Evolutionary conservation across 805 yeast genomes (phyloP).

Genomic region (Priceomyces fermenticarens): DNA sequence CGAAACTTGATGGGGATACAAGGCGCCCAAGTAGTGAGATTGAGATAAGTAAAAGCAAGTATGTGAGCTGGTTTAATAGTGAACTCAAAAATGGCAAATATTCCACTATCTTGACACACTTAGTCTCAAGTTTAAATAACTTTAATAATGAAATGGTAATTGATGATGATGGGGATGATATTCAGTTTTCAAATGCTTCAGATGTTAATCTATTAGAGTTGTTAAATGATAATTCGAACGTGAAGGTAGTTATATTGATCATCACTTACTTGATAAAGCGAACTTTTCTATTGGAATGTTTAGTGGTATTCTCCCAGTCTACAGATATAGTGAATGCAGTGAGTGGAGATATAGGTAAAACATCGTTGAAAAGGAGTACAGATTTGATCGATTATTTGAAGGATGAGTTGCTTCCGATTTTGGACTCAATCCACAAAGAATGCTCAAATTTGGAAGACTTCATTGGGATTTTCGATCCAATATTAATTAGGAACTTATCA

Average conservation of each 20-base stretch:
- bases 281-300: slow-evolving; percentile 17
- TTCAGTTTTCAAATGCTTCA: not conserved
- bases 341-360: slow-evolving; percentile 6
- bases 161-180: slow-evolving; percentile 4
- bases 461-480: slow-evolving; percentile 1
- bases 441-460: not conserved
- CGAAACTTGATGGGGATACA: slow-evolving; percentile 4
- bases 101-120: slow-evolving; percentile 11
- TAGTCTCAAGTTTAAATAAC: slow-evolving; percentile 6
- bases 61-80: slow-evolving; percentile 15
- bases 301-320: slow-evolving; percentile 9
- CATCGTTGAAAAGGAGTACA: not conserved
- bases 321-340: not conserved
- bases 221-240: slow-evolving; percentile 2
- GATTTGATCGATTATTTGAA: slow-evolving; percentile 20
- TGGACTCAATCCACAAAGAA: slow-evolving; percentile 16
- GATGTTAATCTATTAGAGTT: slow-evolving; percentile 4
- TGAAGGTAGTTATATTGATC: slow-evolving; percentile 5
- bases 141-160: slow-evolving; percentile 6
- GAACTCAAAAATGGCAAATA: slow-evolving; percentile 14
- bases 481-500: slow-evolving; percentile 15
- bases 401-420: slow-evolving; percentile 23
- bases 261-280: slow-evolving; percentile 25
- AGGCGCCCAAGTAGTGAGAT: slow-evolving; percentile 4
- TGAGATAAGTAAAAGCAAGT: slow-evolving; percentile 3